Evolutionary conservation across 805 yeast genomes (phyloP).

Genomic region (Candida caryicola): DNA sequence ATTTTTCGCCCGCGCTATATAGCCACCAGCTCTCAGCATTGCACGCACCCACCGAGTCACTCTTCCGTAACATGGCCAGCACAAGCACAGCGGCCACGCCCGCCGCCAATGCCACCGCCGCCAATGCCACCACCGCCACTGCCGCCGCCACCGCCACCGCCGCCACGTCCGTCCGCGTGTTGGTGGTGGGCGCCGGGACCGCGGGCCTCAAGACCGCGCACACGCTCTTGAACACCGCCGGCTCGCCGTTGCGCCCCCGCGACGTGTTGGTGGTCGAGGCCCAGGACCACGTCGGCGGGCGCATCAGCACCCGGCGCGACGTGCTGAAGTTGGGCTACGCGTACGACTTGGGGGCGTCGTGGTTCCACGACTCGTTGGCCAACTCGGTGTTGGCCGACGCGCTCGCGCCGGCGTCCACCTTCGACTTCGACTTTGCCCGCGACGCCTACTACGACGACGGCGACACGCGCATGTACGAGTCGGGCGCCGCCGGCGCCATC

Average conservation of each 20-base stretch:
- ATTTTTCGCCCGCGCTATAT: no score
- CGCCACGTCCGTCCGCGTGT: slow-evolving; percentile 1
- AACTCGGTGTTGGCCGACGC: slow-evolving; percentile 44
- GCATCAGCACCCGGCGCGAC: slow-evolving; percentile 18
- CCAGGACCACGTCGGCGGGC: slow-evolving; percentile 22
- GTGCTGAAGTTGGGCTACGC: slow-evolving; percentile 18
- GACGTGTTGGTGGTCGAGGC: slow-evolving; percentile 24
- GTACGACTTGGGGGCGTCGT: slow-evolving; percentile 85
- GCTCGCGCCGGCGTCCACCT: slow-evolving; percentile 11
- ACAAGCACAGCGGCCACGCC: no score
- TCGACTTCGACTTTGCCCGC: slow-evolving; percentile 14
- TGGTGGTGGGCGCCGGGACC: slow-evolving; percentile 25
- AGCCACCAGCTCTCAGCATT: no score
- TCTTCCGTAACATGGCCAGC: no score
- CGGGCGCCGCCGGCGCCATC: slow-evolving; percentile 29
- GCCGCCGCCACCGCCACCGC: neutral
- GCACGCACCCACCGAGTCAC: no score
- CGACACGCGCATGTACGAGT: slow-evolving; percentile 23
- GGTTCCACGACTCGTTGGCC: slow-evolving; percentile 82
- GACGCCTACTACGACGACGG: slow-evolving; percentile 52
- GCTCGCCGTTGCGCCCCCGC: slow-evolving; percentile 11
- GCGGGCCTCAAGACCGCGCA: slow-evolving; percentile 26
- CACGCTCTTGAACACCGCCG: slow-evolving; percentile 17
- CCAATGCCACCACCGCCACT: neutral
- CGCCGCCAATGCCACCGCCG: neutral